Conservation (phyloP, 768 basidiomycete genomes). For the Boletus insuetus region DNA sequence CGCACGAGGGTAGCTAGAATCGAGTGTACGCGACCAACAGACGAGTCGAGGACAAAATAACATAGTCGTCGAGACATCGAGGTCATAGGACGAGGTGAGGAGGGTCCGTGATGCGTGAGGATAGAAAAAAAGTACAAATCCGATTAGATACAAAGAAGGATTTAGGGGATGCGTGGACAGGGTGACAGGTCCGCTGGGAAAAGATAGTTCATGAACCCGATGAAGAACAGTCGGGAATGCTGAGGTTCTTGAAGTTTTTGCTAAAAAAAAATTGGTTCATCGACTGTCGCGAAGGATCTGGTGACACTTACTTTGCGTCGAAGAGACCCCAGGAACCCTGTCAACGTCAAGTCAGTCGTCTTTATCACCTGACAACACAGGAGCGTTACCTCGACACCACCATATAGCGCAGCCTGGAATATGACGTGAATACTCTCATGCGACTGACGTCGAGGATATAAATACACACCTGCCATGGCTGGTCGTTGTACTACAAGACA, state of each 20-base stretch:
- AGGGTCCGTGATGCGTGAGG: conserved; percentile 1
- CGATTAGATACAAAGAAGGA: conserved; percentile 16
- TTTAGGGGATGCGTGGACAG: not conserved
- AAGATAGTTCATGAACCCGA: not conserved
- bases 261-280: conserved; percentile 28
- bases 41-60: not conserved
- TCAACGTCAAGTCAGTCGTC: conserved; percentile 8
- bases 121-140: conserved; percentile 19
- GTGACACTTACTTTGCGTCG: conserved; percentile 45
- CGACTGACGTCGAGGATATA: not conserved
- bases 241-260: conserved; percentile 69
- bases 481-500: conserved; percentile 59
- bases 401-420: conserved; percentile 55
- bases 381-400: conserved; percentile 66
- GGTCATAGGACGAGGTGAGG: not conserved
- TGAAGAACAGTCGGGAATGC: conserved; percentile 54
- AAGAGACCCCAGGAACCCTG: conserved; percentile 67
- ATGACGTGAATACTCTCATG: conserved; percentile 10
- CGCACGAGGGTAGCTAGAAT: not conserved
- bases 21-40: not conserved
- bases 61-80: not conserved
- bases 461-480: conserved; percentile 69
- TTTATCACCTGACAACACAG: not conserved
- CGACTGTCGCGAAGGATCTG: conserved; percentile 17
- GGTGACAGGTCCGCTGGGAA: conserved; percentile 3